Evolutionary conservation across 345 rosid genomes (phyloP).

Genomic region (Rhizophora mangle): DNA sequence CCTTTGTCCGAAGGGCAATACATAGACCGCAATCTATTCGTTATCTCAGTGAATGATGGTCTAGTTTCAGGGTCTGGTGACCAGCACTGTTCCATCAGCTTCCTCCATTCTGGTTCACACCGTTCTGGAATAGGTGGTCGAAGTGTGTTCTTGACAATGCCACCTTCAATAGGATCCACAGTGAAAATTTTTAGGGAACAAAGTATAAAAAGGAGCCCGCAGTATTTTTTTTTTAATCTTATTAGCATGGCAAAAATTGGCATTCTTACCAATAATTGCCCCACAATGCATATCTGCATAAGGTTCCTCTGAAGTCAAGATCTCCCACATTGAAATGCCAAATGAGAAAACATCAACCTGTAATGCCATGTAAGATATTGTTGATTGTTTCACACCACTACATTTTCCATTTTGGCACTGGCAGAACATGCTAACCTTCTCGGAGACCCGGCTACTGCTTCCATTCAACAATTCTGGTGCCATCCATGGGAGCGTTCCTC

Average conservation of each 20-base stretch:
- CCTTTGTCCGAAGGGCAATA: slow-evolving; percentile 33
- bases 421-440: slow-evolving; percentile 39
- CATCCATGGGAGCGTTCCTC: slow-evolving; percentile 79
- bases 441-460: slow-evolving; percentile 61
- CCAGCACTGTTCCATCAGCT: slow-evolving; percentile 66
- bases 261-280: slow-evolving; percentile 59
- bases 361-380: slow-evolving; percentile 8
- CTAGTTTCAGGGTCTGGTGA: slow-evolving; percentile 50
- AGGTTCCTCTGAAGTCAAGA: slow-evolving; percentile 68
- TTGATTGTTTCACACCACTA: background rate
- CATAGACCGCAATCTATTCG: slow-evolving; percentile 44
- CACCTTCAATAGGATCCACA: slow-evolving; percentile 35
- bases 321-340: slow-evolving; percentile 77
- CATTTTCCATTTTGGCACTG: background rate
- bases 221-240: background rate
- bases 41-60: slow-evolving; percentile 62
- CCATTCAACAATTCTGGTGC: slow-evolving; percentile 70
- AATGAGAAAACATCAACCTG: slow-evolving; percentile 69
- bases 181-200: too few relatives aligned
- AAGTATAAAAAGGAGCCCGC: background rate
- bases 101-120: slow-evolving; percentile 58
- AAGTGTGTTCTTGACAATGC: slow-evolving; percentile 60
- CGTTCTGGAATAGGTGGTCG: slow-evolving; percentile 51
- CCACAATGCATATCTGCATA: slow-evolving; percentile 79
- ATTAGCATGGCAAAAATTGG: background rate